phyloP scores from a whole-genome alignment of 371 early-diverging fungal species.

The Mucor mucedo region DNA sequence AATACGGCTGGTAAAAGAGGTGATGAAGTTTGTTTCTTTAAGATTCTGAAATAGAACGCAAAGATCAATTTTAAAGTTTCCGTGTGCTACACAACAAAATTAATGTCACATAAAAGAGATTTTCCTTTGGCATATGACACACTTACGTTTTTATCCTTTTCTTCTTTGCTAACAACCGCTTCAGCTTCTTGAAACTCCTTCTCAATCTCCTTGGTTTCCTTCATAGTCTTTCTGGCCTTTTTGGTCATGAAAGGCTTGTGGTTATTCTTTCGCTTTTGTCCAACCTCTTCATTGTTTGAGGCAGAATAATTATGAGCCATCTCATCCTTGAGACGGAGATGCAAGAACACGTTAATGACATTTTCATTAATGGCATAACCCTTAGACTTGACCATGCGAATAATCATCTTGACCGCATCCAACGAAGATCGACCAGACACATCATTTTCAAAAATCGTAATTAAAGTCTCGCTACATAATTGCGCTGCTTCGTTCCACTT shows the following conservation, averaged over 20 bases:
- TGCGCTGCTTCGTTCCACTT: conserved; percentile 65
- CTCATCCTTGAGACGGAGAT: conserved; percentile 82
- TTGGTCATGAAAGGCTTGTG: conserved; percentile 77
- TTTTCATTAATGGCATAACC: conserved; percentile 76
- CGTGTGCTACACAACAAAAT: conserved; percentile 63
- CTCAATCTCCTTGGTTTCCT: conserved; percentile 76
- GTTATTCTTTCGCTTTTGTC: conserved; percentile 52
- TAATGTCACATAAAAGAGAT: too few relatives aligned
- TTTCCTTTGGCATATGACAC: background rate
- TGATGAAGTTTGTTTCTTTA: conserved; percentile 82
- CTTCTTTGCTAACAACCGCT: conserved; percentile 76
- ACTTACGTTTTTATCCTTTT: conserved; percentile 69
- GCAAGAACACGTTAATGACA: conserved; percentile 74
- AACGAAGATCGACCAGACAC: conserved; percentile 85
- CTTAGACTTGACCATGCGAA: conserved; percentile 83
- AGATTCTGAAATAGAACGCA: conserved; percentile 89
- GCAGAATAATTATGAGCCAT: conserved; percentile 51
- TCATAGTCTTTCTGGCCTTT: conserved; percentile 73
- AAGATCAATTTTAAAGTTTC: conserved; percentile 93
- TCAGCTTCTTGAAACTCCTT: conserved; percentile 86
- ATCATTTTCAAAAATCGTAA: conserved; percentile 81
- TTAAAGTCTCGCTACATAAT: conserved; percentile 77
- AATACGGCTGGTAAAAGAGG: conserved; percentile 84
- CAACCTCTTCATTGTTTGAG: conserved; percentile 48
- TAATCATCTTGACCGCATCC: conserved; percentile 83